Evolutionary conservation across 176 grass and related monocot genomes (phyloP), one percentile per base, ranked within the genome.

Genomic region (Tillandsia fasciculata): DNA sequence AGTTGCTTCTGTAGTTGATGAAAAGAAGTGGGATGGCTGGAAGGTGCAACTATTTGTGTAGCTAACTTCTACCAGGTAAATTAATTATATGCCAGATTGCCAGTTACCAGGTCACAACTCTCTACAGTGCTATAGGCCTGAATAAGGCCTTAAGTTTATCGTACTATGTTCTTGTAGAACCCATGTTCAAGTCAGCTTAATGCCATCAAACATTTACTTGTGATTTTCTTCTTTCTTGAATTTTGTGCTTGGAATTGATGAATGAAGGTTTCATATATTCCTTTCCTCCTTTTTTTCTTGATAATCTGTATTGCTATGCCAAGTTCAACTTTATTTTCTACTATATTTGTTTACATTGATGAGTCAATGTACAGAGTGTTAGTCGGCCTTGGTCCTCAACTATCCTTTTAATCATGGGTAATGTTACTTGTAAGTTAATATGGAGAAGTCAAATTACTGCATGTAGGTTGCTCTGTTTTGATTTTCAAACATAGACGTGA

Each of bases 401-500:
- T 57, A 70, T 14, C 11, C 70, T 10, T 51, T 70, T 23, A 66
- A 51, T 10, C 65, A 76, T 26, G 48, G 42, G 42, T 71, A 52
- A 53, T 57, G 56, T 0, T 59, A 22, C 15, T 10, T 9, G 56
- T 22, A 15, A 20, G 8, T 9, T 59, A 59, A 22, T 59, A 59
- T 18, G 10, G 56, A 59, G 8, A 17, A 59, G 3, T 17, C 13
- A 67, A 79, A 68, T 14, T 8, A 68, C 13, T 83, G 23, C 52
- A 56, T 18, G 52, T 53, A 14, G 28, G 59, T 53, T 50, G 0
- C 23, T 63, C 75, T 54, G 1, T 77, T n/a, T 48, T 52, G 18
- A 4, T 20, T 73, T 57, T 53, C 65, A 68, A 65, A 59, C 18
- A 49, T 72, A 20, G 54, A 7, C 2, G 65, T 79, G 72, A 67